These are phyloP conservation scores for Amphicarpaea edgeworthii DNA, from an alignment of 306 rosid genomes.

Conservation along the genomic window DNA sequence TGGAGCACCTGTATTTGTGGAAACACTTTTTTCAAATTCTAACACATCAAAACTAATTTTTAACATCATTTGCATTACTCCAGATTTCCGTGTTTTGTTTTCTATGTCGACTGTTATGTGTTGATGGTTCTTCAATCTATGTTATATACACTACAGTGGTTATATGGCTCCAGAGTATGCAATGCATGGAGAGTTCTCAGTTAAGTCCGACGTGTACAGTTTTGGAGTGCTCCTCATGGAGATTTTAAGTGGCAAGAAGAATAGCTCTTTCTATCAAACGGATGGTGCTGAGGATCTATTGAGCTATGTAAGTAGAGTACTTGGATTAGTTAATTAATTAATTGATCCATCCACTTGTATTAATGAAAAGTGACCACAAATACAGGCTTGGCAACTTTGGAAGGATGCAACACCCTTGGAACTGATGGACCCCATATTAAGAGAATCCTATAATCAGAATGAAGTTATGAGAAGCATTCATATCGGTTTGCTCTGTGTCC, in stretches of 20 bases:
- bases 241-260: slow-evolving; percentile 55
- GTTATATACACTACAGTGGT: slow-evolving; percentile 40
- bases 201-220: slow-evolving; percentile 45
- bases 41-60: slow-evolving; percentile 14
- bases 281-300: slow-evolving; percentile 36
- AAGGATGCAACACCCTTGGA: slow-evolving; percentile 47
- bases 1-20: background rate
- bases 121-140: background rate
- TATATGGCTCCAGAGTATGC: slow-evolving; percentile 45
- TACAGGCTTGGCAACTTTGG: slow-evolving; percentile 54
- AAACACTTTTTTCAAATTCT: slow-evolving; percentile 7
- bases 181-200: slow-evolving; percentile 42
- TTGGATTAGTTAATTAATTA: background rate
- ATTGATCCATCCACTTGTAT: background rate
- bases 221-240: slow-evolving; percentile 53
- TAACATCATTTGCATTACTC: background rate
- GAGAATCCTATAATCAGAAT: slow-evolving; percentile 33
- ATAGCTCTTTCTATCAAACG: slow-evolving; percentile 36
- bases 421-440: slow-evolving; percentile 45
- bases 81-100: background rate
- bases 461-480: slow-evolving; percentile 55
- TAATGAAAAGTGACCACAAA: background rate
- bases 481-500: slow-evolving; percentile 52
- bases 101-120: background rate
- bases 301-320: slow-evolving; percentile 48